Evolutionary conservation across 352 stramenopile genomes (phyloP), one percentile per base, ranked within the genome.

Genomic region (Phytophthora kernoviae): DNA sequence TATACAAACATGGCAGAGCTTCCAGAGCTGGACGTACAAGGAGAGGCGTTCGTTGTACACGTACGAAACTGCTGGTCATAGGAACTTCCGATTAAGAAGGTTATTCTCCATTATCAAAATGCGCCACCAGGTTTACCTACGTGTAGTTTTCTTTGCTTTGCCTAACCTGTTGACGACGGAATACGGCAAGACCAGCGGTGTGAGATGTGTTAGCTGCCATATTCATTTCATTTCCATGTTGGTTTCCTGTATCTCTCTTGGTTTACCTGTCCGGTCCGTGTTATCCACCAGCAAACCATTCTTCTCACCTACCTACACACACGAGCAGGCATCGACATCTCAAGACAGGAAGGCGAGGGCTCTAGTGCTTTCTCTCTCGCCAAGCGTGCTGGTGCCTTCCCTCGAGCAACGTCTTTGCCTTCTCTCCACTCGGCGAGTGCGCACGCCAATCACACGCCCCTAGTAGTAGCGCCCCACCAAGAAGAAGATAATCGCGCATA

Each of bases 401-500:
- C 46, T 21, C 41, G 62, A 48, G 49, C 54, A 67, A 59, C 49
- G 57, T 20, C 44, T 58, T 51, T 47, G 48, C 24, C 46, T 57
- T 26, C 50, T 32, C 54, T 41, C 64, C 58, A 58, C 24, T 45
- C 57, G 63, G 52, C 37, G 48, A 34, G 32, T 45, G 47, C 24
- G 24, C 24, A 30, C 24, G 24, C 33, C 44, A 46, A 24, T 44
- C 33, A 52, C 26, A 47, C 15, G n/a, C 43, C 22, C 51, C 59
- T 76, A 93, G 68, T 90, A 93, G 61, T 92, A 96, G 68, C 84
- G 85, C 3, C 87, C 87, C 58, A 96, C 75, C 65, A 96, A 78
- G 75, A 94, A 96, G 79, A 94, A 94, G 70, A 96, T 84, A 69
- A 96, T 91, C 41, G 85, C 85, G 54, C 84, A 93, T 43, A 96